Evolutionary conservation across 2,329 filamentous ascomycete genomes (phyloP).

Genomic region (Gliomastix tumulicola): DNA sequence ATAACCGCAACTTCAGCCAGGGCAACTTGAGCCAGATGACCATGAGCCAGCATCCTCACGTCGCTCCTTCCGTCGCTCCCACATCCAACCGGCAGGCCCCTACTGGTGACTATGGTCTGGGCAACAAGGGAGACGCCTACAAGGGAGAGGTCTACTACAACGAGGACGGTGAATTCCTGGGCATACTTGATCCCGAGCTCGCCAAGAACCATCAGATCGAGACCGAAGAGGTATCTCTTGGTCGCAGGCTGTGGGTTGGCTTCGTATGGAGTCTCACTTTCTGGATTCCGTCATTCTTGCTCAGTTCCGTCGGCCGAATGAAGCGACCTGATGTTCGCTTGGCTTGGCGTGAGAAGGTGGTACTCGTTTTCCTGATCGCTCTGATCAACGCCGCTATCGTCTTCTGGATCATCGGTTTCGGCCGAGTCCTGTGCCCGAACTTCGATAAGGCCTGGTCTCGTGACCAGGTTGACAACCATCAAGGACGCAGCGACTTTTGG

Average conservation of each 20-base stretch:
- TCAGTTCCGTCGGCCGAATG: constrained; percentile 85
- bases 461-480: constrained; percentile 63
- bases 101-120: constrained; percentile 82
- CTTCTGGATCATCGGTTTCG: constrained; percentile 90
- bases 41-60: constrained; percentile 10
- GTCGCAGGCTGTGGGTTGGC: constrained; percentile 71
- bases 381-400: constrained; percentile 75
- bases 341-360: constrained; percentile 94
- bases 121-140: constrained; percentile 73
- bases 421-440: constrained; percentile 80
- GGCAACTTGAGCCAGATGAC: constrained; percentile 50
- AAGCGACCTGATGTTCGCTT: constrained; percentile 93
- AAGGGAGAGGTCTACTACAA: constrained; percentile 71
- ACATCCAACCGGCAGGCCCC: constrained; percentile 43
- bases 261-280: constrained; percentile 85
- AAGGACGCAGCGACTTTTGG: constrained; percentile 70
- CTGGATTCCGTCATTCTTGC: constrained; percentile 83
- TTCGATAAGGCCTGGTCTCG: constrained; percentile 81
- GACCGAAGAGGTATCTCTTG: constrained; percentile 54
- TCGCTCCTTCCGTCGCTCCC: constrained; percentile 53
- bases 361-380: constrained; percentile 72
- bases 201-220: constrained; percentile 72
- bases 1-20: constrained; percentile 48
- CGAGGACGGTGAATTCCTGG: constrained; percentile 59
- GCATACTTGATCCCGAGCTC: constrained; percentile 68